Evolutionary conservation across 306 rosid genomes (phyloP), one percentile per base, ranked within the genome.

Genomic region (Morella rubra): DNA sequence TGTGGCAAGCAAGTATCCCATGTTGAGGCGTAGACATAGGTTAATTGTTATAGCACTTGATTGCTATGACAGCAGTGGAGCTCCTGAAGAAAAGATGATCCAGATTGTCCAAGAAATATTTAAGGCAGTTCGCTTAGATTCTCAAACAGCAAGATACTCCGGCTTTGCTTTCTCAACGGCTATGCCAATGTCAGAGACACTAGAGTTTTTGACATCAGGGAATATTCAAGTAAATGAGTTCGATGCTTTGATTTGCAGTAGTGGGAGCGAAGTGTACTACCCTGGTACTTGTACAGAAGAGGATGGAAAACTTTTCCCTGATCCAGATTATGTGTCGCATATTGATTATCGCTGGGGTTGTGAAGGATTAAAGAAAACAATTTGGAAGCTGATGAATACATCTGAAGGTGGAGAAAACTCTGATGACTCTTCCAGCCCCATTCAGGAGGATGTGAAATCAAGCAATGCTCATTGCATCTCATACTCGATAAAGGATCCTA

Each of bases 131-230:
- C 76, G 81, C 19, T 68, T 85, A 44, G 93, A 89, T 77, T 46
- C 90, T 78, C 90, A 87, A 49, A 71, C 73, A 65, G 84, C 85
- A 14, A 85, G 86, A 45, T 76, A 84, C 75, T 80, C 90, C 1
- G 93, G 93, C 49, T 84, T 87, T 80, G 91, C 90, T 73, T 45
- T 89, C 40, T 82, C 87, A n/a, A 89, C 91, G 14, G 93, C 93
- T 54, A 89, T 89, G 91, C 83, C 93, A 20, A 71, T 84, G 56
- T 79, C 74, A 5, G 93, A 89, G 81, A 87, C 91, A 8, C 8
- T 79, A 32, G 91, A 87, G 67, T 89, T 89, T 76, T 83, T 89
- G 72, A 72, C 70, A 72, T 78, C 88, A 0, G 91, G 88, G 61
- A 87, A 72, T 73, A 73, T 89, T 51, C 88, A 71, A 81, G 80